These are phyloP conservation scores for Ottelia alismoides DNA, from an alignment of 106 monocot genomes.

Conservation along the genomic window DNA sequence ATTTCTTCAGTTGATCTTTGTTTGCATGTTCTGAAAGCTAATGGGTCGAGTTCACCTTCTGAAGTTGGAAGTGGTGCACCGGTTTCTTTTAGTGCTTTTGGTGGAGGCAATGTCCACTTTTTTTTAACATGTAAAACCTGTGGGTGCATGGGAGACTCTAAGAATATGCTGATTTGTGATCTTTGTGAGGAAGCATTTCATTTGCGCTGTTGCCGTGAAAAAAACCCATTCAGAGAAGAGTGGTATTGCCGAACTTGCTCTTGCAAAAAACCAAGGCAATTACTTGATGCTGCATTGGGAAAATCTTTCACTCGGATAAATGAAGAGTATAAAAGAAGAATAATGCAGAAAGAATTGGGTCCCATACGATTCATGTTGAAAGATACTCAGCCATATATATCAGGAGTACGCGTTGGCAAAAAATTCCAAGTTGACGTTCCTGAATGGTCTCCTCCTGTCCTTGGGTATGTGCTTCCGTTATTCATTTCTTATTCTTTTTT, in stretches of 20 bases:
- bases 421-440: constrained; percentile 67
- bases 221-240: not conserved
- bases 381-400: constrained; percentile 22
- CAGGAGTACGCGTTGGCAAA: constrained; percentile 42
- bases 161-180: constrained; percentile 14
- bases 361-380: constrained; percentile 26
- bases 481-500: too few species aligned
- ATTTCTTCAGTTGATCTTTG: not conserved
- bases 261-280: not conserved
- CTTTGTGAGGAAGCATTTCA: constrained; percentile 15
- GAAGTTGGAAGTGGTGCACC: not conserved
- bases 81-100: not conserved
- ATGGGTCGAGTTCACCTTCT: too few species aligned
- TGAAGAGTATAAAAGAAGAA: constrained; percentile 3
- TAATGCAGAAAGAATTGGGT: constrained; percentile 3
- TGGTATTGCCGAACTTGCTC: constrained; percentile 10
- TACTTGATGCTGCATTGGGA: not conserved
- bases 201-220: constrained; percentile 8
- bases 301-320: not conserved
- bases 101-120: not conserved
- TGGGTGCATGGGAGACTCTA: not conserved
- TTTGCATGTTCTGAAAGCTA: not conserved
- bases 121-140: constrained; percentile 5
- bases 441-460: too few species aligned
- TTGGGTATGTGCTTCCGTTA: too few species aligned